These are phyloP conservation scores for Hypoxylon fragiforme DNA, from an alignment of 495 filamentous ascomycete genomes.

Conservation along the genomic window DNA sequence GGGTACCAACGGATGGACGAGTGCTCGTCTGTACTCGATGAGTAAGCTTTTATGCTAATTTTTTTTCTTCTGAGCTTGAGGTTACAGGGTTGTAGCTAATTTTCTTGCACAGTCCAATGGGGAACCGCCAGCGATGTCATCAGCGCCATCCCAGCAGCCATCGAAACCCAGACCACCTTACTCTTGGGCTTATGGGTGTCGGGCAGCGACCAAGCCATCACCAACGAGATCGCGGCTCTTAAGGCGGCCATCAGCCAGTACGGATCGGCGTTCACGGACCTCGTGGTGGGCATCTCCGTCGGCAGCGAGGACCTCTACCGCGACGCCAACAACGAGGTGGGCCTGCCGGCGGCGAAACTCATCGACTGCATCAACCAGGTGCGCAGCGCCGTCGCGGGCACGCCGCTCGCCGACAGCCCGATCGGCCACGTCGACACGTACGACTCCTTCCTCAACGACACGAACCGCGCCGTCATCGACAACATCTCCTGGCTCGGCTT, in stretches of 20 bases:
- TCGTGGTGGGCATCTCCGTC: slow-evolving; percentile 78
- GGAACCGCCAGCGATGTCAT: slow-evolving; percentile 60
- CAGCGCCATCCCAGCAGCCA: slow-evolving; percentile 70
- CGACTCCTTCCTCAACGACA: slow-evolving; percentile 72
- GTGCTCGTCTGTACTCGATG: slow-evolving; percentile 55
- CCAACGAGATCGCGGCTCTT: slow-evolving; percentile 68
- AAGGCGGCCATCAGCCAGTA: slow-evolving; percentile 61
- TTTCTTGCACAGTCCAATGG: slow-evolving; percentile 38
- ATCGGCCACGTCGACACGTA: slow-evolving; percentile 88
- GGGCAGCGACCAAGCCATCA: slow-evolving; percentile 56
- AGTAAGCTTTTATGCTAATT: slow-evolving; percentile 31
- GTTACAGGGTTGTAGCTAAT: too few relatives aligned
- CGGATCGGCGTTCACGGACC: slow-evolving; percentile 60
- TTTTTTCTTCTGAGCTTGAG: background rate
- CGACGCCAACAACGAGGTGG: slow-evolving; percentile 59
- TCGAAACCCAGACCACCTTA: slow-evolving; percentile 65
- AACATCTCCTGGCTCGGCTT: slow-evolving; percentile 72
- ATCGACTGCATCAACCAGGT: slow-evolving; percentile 64
- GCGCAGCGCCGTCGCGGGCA: slow-evolving; percentile 57
- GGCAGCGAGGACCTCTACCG: slow-evolving; percentile 86
- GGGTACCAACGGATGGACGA: slow-evolving; percentile 69
- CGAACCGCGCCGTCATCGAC: slow-evolving; percentile 66
- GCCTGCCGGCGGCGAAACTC: slow-evolving; percentile 58
- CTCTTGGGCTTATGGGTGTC: slow-evolving; percentile 76
- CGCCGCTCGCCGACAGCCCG: slow-evolving; percentile 53